These are phyloP conservation scores for Platismatia glauca DNA, from an alignment of 495 filamentous ascomycete genomes.

Conservation along the genomic window DNA sequence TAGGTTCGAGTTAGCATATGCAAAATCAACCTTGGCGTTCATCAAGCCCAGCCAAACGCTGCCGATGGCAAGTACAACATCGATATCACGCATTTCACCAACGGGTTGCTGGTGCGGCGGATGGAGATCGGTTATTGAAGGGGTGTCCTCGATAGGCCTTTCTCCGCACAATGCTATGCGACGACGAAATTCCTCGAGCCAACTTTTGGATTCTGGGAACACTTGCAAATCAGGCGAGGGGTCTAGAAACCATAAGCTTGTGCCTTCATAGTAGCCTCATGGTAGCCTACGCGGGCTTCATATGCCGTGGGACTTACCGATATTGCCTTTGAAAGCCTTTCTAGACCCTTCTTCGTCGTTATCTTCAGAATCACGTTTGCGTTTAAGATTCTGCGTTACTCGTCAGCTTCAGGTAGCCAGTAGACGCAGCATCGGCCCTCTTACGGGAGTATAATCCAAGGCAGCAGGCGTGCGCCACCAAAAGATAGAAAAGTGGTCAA, in stretches of 20 bases:
- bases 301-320: neutral
- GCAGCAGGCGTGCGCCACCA: constrained; percentile 12
- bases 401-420: neutral
- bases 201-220: neutral
- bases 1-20: neutral
- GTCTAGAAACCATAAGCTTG: neutral
- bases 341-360: neutral
- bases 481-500: constrained; percentile 10
- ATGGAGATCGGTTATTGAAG: neutral
- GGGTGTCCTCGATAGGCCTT: neutral
- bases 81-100: neutral
- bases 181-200: neutral
- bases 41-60: neutral
- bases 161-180: neutral
- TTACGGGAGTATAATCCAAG: constrained; percentile 7
- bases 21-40: neutral
- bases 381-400: neutral
- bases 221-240: neutral
- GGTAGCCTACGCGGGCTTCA: neutral
- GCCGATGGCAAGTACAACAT: neutral
- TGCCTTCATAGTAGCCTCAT: no score
- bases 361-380: neutral
- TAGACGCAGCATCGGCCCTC: neutral
- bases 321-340: neutral
- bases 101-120: neutral